phyloP scores from a whole-genome alignment of 2,329 filamentous ascomycete species.

The Nemania sp. region DNA sequence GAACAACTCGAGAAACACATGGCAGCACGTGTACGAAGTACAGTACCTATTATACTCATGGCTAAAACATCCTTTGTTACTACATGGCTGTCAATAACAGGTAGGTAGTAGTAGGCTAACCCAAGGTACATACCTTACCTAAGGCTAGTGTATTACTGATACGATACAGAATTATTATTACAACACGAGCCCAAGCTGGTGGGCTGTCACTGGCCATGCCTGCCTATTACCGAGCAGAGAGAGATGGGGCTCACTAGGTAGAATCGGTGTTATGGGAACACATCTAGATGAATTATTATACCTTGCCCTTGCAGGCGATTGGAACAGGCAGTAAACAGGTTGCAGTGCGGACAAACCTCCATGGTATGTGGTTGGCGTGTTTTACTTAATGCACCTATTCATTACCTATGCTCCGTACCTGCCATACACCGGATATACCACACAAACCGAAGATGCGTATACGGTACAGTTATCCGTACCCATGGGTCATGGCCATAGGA shows the following conservation, averaged over 20 bases:
- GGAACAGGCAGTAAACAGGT: too few relatives aligned
- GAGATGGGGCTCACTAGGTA: neutral
- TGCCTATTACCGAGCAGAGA: neutral
- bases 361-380: too few relatives aligned
- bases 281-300: conserved; percentile 2
- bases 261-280: neutral
- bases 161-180: too few relatives aligned
- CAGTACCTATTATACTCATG: neutral
- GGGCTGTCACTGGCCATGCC: neutral
- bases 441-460: too few relatives aligned
- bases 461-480: too few relatives aligned
- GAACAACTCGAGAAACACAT: neutral
- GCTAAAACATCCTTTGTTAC: neutral
- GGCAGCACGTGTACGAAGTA: neutral
- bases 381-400: too few relatives aligned
- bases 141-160: neutral
- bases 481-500: too few relatives aligned
- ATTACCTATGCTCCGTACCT: too few relatives aligned
- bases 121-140: neutral
- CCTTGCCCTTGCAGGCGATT: too few relatives aligned
- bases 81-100: too few relatives aligned
- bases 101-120: neutral
- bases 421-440: too few relatives aligned
- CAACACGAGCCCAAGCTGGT: neutral
- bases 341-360: too few relatives aligned